Evolutionary conservation across 2,329 filamentous ascomycete species (phyloP).

Genomic region (Beauveria asiatica): DNA sequence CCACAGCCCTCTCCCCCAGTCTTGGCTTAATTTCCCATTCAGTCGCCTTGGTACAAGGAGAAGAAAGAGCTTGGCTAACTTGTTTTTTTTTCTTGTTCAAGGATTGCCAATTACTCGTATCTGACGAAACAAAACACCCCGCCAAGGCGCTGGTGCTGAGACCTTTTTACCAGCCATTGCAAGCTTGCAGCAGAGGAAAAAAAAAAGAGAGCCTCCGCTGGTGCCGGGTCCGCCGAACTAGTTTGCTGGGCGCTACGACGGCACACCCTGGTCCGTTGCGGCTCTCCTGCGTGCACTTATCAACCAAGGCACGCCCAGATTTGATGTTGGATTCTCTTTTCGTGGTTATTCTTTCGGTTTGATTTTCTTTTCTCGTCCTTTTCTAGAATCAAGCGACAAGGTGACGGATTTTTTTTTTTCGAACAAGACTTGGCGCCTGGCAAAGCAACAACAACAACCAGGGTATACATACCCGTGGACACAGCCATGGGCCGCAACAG

Average conservation of each 20-base stretch:
- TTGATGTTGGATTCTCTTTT: neutral
- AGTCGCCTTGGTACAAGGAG: neutral
- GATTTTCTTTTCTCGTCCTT: neutral
- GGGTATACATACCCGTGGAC: conserved; percentile 1
- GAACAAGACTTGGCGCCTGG: too few relatives aligned
- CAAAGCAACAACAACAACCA: too few relatives aligned
- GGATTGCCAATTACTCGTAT: neutral
- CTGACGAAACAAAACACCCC: neutral
- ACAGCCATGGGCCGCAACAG: conserved; percentile 12
- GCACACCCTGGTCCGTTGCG: conserved; percentile 1
- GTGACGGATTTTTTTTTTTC: too few relatives aligned
- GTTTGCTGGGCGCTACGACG: neutral
- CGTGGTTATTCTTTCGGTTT: neutral
- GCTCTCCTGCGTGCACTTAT: neutral
- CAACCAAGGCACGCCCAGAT: neutral
- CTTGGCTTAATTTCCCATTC: neutral
- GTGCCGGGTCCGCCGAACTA: conserved; percentile 9
- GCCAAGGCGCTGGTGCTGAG: neutral
- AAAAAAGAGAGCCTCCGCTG: conserved; percentile 1
- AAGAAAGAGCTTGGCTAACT: neutral
- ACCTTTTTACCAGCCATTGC: neutral
- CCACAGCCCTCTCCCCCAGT: neutral
- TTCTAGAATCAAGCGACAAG: too few relatives aligned
- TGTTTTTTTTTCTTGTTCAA: neutral
- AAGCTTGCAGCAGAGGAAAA: neutral